phyloP scores from a whole-genome alignment of 2,329 filamentous ascomycete genomes.

The Ophiostoma sp. region DNA sequence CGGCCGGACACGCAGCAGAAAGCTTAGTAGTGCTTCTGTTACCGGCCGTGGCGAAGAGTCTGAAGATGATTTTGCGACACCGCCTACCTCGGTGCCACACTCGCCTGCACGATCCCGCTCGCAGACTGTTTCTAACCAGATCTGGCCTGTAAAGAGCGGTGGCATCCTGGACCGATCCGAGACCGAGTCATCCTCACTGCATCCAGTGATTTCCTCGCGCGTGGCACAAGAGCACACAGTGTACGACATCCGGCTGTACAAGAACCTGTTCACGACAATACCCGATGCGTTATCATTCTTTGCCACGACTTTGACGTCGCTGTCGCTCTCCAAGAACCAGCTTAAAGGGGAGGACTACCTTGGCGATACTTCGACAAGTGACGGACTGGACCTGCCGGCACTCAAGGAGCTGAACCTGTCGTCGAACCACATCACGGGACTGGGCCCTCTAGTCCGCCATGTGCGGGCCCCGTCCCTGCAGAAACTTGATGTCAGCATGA shows the following conservation, averaged over 20 bases:
- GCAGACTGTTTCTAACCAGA: constrained; percentile 40
- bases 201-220: constrained; percentile 52
- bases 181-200: constrained; percentile 56
- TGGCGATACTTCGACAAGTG: constrained; percentile 35
- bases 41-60: constrained; percentile 32
- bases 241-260: constrained; percentile 61
- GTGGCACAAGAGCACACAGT: constrained; percentile 49
- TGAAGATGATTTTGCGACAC: constrained; percentile 55
- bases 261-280: constrained; percentile 67
- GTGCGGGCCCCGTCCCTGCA: constrained; percentile 70
- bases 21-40: constrained; percentile 20
- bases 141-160: constrained; percentile 53
- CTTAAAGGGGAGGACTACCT: constrained; percentile 62
- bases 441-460: constrained; percentile 59
- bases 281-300: constrained; percentile 68
- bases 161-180: constrained; percentile 65
- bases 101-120: constrained; percentile 47
- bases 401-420: constrained; percentile 73
- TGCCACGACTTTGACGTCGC: constrained; percentile 60
- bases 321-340: constrained; percentile 73
- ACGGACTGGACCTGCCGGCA: constrained; percentile 62
- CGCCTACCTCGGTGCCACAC: constrained; percentile 49
- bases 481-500: constrained; percentile 74
- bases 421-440: constrained; percentile 65
- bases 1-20: constrained; percentile 15